Percentiles rank a stretch among this genome's conserved stretches.
Conservation (phyloP, 768 basidiomycete genomes). For the Panaeolus papilionaceus region DNA sequence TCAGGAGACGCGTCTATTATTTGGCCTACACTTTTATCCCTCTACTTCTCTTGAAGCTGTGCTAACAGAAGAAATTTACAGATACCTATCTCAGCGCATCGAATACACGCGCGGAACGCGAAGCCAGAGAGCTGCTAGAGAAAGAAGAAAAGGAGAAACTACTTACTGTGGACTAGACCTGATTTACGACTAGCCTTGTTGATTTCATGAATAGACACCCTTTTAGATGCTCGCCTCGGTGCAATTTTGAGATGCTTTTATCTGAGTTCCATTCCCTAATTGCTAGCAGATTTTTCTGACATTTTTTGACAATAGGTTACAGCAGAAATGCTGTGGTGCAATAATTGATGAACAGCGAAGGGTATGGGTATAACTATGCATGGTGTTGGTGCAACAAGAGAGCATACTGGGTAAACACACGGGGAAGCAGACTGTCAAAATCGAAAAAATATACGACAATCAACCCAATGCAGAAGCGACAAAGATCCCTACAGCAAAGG, state of each 20-base stretch:
- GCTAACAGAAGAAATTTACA: constrained; percentile 25
- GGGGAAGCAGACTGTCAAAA: neutral
- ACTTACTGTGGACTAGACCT: constrained; percentile 16
- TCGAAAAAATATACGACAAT: neutral
- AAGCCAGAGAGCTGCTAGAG: constrained; percentile 7
- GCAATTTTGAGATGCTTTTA: too few species aligned
- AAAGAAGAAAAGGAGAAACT: constrained; percentile 8
- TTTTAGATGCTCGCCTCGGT: too few species aligned
- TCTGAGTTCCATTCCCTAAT: too few species aligned
- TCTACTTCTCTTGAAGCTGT: neutral
- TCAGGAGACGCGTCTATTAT: too few species aligned
- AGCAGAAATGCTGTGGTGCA: neutral
- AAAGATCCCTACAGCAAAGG: constrained; percentile 1
- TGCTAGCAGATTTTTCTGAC: too few species aligned
- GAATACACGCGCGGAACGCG: constrained; percentile 42
- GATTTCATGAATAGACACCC: neutral
- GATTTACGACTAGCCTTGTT: neutral
- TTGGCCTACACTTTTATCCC: too few species aligned
- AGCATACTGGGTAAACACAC: neutral
- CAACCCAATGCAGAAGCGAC: neutral
- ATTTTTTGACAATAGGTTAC: too few species aligned
- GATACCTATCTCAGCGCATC: constrained; percentile 69
- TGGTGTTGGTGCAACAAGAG: neutral
- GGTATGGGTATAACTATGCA: neutral
- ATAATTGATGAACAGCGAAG: neutral